phyloP scores from a whole-genome alignment of 345 rosid species.

The Hypericum androsaemum region DNA sequence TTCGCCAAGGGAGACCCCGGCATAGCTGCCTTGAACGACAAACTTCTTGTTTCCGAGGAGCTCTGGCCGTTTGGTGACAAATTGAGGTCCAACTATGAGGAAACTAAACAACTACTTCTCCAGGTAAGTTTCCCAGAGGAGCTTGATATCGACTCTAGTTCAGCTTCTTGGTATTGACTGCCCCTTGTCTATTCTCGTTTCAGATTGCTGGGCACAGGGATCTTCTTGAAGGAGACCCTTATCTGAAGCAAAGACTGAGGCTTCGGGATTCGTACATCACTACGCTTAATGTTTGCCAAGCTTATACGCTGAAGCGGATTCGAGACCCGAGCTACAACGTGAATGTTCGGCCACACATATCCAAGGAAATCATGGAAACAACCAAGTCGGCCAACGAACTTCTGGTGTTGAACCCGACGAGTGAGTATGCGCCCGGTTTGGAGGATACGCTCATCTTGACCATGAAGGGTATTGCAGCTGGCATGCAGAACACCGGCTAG shows the following conservation, averaged over 20 bases:
- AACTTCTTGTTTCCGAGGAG: constrained; percentile 79
- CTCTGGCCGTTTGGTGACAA: constrained; percentile 67
- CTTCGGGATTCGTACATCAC: constrained; percentile 94
- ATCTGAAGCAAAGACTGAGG: constrained; percentile 87
- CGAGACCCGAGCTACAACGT: constrained; percentile 79
- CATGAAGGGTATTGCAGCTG: constrained; percentile 28
- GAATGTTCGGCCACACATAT: constrained; percentile 63
- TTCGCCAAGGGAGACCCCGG: constrained; percentile 97
- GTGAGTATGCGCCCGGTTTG: constrained; percentile 27
- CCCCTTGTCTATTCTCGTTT: neutral
- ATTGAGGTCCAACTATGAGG: constrained; percentile 61
- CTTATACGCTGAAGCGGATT: constrained; percentile 84
- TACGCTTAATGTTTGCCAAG: constrained; percentile 88
- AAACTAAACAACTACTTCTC: constrained; percentile 75
- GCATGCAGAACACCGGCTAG: constrained; percentile 25
- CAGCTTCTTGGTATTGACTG: neutral
- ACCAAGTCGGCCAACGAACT: constrained; percentile 3
- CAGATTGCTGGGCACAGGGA: constrained; percentile 94
- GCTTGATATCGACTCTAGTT: neutral
- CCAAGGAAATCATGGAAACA: constrained; percentile 51
- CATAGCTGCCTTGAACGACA: constrained; percentile 75
- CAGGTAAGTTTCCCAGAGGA: constrained; percentile 40
- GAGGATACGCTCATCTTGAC: constrained; percentile 26
- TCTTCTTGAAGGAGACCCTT: constrained; percentile 92
- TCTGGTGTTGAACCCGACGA: constrained; percentile 16